Percentiles rank a stretch among this genome's conserved stretches.
Evolutionary conservation across 2,329 filamentous ascomycete genomes (phyloP).

Genomic region (Cladosporium cucumerinum): DNA sequence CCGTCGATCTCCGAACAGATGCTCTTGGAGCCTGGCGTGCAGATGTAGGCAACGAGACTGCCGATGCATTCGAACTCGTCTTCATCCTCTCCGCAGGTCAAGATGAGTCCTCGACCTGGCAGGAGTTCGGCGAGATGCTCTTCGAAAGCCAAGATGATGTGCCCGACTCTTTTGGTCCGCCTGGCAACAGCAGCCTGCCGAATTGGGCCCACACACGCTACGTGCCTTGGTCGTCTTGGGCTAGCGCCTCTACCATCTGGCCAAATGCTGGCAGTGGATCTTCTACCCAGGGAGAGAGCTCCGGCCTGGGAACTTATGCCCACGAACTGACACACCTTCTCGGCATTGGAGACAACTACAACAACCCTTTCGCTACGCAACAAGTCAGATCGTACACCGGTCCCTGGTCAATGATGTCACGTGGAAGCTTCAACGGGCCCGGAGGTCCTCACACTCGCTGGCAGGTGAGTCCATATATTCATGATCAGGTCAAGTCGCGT

Average conservation of each 20-base stretch:
- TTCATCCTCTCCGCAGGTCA: slow-evolving; percentile 56
- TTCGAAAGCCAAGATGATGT: slow-evolving; percentile 49
- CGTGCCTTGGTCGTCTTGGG: slow-evolving; percentile 55
- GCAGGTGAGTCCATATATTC: slow-evolving; percentile 24
- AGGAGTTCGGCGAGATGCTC: slow-evolving; percentile 56
- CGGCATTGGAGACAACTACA: slow-evolving; percentile 55
- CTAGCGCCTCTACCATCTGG: slow-evolving; percentile 51
- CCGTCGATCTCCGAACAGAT: slow-evolving; percentile 49
- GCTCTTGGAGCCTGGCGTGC: slow-evolving; percentile 49
- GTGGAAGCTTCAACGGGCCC: slow-evolving; percentile 49
- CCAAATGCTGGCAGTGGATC: slow-evolving; percentile 53
- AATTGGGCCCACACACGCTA: slow-evolving; percentile 53
- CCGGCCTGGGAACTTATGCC: slow-evolving; percentile 52
- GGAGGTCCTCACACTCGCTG: slow-evolving; percentile 53
- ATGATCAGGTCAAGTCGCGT: background rate
- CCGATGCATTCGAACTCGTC: slow-evolving; percentile 49
- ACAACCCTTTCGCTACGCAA: slow-evolving; percentile 50
- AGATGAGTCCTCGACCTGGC: slow-evolving; percentile 56
- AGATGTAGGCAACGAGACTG: slow-evolving; percentile 51
- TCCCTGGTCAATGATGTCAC: slow-evolving; percentile 52
- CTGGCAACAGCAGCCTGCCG: slow-evolving; percentile 38
- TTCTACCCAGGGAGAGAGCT: slow-evolving; percentile 53
- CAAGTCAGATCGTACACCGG: slow-evolving; percentile 50
- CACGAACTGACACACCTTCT: slow-evolving; percentile 54
- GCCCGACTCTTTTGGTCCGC: slow-evolving; percentile 50